Conservation (phyloP, 805 yeast genomes). For the Lachancea kluyveri region DNA sequence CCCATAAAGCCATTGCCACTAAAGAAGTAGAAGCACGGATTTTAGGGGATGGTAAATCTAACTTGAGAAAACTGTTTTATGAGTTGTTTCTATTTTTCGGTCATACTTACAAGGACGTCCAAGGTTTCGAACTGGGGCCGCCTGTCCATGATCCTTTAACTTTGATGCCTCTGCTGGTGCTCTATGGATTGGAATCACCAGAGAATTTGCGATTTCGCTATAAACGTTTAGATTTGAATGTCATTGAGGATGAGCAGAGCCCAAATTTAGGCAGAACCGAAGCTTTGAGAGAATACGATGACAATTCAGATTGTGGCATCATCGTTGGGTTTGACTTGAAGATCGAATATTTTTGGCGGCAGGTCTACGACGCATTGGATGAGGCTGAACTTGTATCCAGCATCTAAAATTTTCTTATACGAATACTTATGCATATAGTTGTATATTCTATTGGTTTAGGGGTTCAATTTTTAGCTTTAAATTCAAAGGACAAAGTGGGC, state of each 20-base stretch:
- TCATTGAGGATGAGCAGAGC: slow-evolving; percentile 33
- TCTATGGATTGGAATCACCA: slow-evolving; percentile 27
- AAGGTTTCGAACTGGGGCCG: slow-evolving; percentile 51
- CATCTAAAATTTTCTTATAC: not conserved
- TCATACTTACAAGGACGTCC: slow-evolving; percentile 36
- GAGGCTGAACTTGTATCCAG: slow-evolving; percentile 28
- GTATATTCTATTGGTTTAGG: not conserved
- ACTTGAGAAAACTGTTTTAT: slow-evolving; percentile 47
- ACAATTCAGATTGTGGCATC: slow-evolving; percentile 28
- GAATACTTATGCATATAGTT: not conserved
- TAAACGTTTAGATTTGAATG: slow-evolving; percentile 23
- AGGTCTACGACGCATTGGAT: slow-evolving; percentile 34
- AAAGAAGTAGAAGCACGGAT: slow-evolving; percentile 35
- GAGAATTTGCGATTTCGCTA: slow-evolving; percentile 16
- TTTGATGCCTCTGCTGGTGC: slow-evolving; percentile 48
- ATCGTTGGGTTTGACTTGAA: slow-evolving; percentile 37
- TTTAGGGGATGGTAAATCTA: slow-evolving; percentile 34
- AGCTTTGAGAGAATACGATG: slow-evolving; percentile 29
- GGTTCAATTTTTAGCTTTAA: slow-evolving; percentile 26
- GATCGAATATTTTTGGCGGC: slow-evolving; percentile 41
- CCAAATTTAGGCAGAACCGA: slow-evolving; percentile 54
- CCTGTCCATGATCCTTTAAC: slow-evolving; percentile 82
- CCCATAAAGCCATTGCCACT: slow-evolving; percentile 53
- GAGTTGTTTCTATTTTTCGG: slow-evolving; percentile 50
- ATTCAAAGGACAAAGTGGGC: slow-evolving; percentile 47